These are phyloP conservation scores for Penicillium riverlandense DNA, from an alignment of 495 filamentous ascomycete genomes.

Conservation along the genomic window DNA sequence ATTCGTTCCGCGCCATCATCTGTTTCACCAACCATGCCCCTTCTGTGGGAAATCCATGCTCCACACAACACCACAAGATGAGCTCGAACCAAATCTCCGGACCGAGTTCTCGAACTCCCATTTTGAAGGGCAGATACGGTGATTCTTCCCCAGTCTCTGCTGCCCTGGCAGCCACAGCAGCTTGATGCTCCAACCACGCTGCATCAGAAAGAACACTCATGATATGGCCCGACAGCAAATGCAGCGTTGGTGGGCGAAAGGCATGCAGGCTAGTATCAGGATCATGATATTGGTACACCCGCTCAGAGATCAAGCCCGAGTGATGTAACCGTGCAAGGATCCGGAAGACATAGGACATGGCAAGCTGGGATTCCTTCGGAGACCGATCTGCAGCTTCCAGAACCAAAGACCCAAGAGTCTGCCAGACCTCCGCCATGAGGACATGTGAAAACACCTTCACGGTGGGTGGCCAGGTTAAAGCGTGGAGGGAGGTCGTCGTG, in stretches of 20 bases:
- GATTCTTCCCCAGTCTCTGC: constrained; percentile 42
- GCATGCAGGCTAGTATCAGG: constrained; percentile 25
- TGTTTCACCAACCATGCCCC: constrained; percentile 42
- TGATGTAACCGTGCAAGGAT: constrained; percentile 57
- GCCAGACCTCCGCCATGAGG: constrained; percentile 20
- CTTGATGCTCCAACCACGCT: constrained; percentile 49
- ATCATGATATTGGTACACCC: constrained; percentile 45
- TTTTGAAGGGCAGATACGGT: constrained; percentile 43
- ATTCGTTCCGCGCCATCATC: constrained; percentile 22
- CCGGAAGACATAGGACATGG: constrained; percentile 51
- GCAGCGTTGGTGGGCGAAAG: constrained; percentile 51
- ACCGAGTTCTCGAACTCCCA: constrained; percentile 44
- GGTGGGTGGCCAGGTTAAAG: constrained; percentile 3
- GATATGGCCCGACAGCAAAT: constrained; percentile 50
- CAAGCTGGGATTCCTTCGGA: constrained; percentile 30
- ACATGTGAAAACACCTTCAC: constrained; percentile 12
- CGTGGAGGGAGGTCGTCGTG: constrained; percentile 11
- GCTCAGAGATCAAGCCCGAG: constrained; percentile 45
- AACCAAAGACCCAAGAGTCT: constrained; percentile 47
- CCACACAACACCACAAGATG: constrained; percentile 60
- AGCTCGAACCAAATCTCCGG: constrained; percentile 61
- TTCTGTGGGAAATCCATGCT: constrained; percentile 50
- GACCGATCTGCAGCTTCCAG: constrained; percentile 40
- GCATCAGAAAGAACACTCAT: constrained; percentile 56
- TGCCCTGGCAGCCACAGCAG: constrained; percentile 34